Base-by-base conservation (phyloP, 495 filamentous ascomycete genomes). In the Hypoxylon rickii region DNA sequence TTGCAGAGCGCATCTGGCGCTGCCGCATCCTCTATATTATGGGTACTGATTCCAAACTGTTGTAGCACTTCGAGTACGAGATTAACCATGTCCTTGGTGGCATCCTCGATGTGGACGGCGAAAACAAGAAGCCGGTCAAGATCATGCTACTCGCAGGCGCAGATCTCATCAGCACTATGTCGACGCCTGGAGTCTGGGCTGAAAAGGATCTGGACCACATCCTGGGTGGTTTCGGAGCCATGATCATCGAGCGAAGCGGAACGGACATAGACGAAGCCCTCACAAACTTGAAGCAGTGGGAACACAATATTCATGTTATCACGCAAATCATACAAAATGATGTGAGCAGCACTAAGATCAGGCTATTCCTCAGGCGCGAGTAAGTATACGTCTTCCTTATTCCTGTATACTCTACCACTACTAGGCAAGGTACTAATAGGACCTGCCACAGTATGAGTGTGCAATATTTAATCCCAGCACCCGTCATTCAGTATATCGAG, bases 301-400 rank as follows among this genome's bases (percentile, higher is more conserved):
- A 80, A 42, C 62, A 75, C 34, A 94, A 96, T 52, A 96, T 97
- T 51, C 84, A 89, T 66, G 85, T 94, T 40, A 92, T 96, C 57
- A 86, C 88, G 61, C 91, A 96, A 64, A 82, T 94, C 41, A 92
- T 97, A 40, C 86, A 90, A 38, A 96, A 96, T 64, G 88, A 95
- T 61, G 88, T 97, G 53, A 90, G 86, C 65, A 90, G 87, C 38
- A 96, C 91, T 22, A 94, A 93, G 71, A 92, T 96, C 45, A 83
- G 91, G 20, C 76, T 94, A 6, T 94, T 96, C 71, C 69, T 93
- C 41, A 81, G 86, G 55, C 83, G 87, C 59, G 88, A 91, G 57
- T 95, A 79, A 92, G 88, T 60, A 84, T 89, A 12, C 15, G 18
- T 18, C 18, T 80, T 79, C 51, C 76, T 19, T 34, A 1, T 18